Percentiles rank a stretch among this genome's conserved stretches.
Conservation (phyloP, 2,329 filamentous ascomycete genomes). For the Trichoderma semiorbis region DNA sequence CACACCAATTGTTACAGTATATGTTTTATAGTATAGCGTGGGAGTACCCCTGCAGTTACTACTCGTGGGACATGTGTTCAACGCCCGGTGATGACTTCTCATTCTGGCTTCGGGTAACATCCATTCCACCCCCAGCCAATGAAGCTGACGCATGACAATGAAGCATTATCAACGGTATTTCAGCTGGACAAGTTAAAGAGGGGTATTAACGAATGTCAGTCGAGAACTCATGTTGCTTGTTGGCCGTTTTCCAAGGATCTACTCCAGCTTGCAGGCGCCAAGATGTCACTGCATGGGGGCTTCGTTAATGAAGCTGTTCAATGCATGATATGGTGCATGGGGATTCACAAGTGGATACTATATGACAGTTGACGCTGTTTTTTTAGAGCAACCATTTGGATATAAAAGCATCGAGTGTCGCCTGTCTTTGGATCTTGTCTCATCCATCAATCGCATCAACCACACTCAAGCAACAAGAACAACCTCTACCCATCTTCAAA, state of each 20-base stretch:
- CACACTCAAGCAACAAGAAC: neutral
- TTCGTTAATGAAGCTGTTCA: neutral
- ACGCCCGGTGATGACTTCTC: neutral
- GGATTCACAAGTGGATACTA: neutral
- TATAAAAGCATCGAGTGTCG: neutral
- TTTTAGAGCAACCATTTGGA: neutral
- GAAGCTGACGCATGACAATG: neutral
- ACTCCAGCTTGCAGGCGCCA: neutral
- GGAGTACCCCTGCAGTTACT: neutral
- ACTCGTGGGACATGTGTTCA: neutral
- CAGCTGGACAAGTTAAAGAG: neutral
- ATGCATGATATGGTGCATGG: neutral
- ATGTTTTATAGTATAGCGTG: neutral
- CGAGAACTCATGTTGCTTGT: neutral
- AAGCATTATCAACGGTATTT: neutral
- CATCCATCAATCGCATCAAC: neutral
- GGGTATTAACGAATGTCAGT: neutral
- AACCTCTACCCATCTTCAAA: neutral
- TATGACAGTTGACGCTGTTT: neutral
- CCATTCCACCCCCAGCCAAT: neutral
- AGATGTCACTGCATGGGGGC: neutral
- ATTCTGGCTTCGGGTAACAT: neutral
- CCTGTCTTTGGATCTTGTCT: neutral
- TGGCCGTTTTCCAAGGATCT: neutral
- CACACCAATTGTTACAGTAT: neutral